phyloP scores from a whole-genome alignment of 2,329 filamentous ascomycete genomes.

The Arthrocladium fulminans region DNA sequence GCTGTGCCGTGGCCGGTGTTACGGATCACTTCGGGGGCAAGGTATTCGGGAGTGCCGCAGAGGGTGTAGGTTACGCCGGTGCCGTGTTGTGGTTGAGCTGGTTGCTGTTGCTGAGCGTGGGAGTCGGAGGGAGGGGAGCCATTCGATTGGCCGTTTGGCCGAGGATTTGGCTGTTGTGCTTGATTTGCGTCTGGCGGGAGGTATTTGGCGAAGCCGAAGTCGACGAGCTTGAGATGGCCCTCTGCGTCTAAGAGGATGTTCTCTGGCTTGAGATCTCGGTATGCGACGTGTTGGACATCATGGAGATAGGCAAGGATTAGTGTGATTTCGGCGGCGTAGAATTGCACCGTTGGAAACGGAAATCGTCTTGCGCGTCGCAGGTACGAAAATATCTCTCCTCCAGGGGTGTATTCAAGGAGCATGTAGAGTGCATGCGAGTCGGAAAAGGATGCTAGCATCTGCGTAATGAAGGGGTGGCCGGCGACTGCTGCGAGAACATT shows the following conservation, averaged over 20 bases:
- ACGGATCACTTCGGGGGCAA: conserved; percentile 58
- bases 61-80: conserved; percentile 49
- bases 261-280: conserved; percentile 60
- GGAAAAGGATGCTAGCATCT: conserved; percentile 55
- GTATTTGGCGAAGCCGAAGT: conserved; percentile 61
- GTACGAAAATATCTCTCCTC: conserved; percentile 59
- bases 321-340: conserved; percentile 59
- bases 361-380: conserved; percentile 54
- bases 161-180: not conserved
- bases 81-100: conserved; percentile 15
- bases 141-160: conserved; percentile 27
- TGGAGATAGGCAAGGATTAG: conserved; percentile 57
- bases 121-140: conserved; percentile 15
- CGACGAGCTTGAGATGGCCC: conserved; percentile 57
- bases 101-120: conserved; percentile 8
- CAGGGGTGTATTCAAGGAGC: conserved; percentile 57
- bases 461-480: conserved; percentile 59
- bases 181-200: conserved; percentile 30
- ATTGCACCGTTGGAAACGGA: conserved; percentile 50
- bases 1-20: conserved; percentile 57
- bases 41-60: conserved; percentile 59
- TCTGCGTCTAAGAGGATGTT: conserved; percentile 59
- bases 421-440: conserved; percentile 51
- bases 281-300: conserved; percentile 54
- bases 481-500: conserved; percentile 54